Evolutionary conservation across 1,139 yeast genomes (phyloP).

Genomic region (Debaryomyces udenii): DNA sequence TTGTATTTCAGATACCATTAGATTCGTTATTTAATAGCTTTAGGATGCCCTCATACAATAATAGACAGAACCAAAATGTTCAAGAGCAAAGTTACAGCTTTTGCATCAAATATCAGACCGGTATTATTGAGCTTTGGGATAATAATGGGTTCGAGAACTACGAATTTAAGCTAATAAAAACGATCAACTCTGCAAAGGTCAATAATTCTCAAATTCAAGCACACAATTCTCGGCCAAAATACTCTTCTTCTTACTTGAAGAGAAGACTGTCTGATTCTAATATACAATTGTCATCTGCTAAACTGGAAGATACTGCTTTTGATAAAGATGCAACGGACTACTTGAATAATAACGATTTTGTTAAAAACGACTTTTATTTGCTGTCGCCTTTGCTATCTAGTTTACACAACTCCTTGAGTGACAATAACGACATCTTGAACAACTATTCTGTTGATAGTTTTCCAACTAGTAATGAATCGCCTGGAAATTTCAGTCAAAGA

Average conservation of each 20-base stretch:
- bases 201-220: slow-evolving; percentile 9
- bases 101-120: slow-evolving; percentile 61
- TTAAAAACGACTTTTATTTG: slow-evolving; percentile 39
- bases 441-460: slow-evolving; percentile 5
- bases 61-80: neutral
- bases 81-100: slow-evolving; percentile 39
- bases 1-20: slow-evolving; percentile 56
- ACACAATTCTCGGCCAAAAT: slow-evolving; percentile 30
- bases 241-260: slow-evolving; percentile 42
- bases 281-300: slow-evolving; percentile 15
- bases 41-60: slow-evolving; percentile 17
- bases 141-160: slow-evolving; percentile 67
- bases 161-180: slow-evolving; percentile 48
- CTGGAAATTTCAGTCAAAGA: neutral
- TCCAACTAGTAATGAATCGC: neutral
- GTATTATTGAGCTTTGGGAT: slow-evolving; percentile 71
- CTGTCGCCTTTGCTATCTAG: slow-evolving; percentile 44
- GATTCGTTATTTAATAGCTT: slow-evolving; percentile 39
- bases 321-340: slow-evolving; percentile 18
- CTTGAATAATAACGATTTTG: slow-evolving; percentile 32
- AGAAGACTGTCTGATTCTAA: slow-evolving; percentile 39
- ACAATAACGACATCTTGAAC: slow-evolving; percentile 11
- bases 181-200: neutral
- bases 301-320: slow-evolving; percentile 11
- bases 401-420: slow-evolving; percentile 10